Evolutionary conservation across 805 yeast genomes (phyloP).

Genomic region (Candida michaelii): DNA sequence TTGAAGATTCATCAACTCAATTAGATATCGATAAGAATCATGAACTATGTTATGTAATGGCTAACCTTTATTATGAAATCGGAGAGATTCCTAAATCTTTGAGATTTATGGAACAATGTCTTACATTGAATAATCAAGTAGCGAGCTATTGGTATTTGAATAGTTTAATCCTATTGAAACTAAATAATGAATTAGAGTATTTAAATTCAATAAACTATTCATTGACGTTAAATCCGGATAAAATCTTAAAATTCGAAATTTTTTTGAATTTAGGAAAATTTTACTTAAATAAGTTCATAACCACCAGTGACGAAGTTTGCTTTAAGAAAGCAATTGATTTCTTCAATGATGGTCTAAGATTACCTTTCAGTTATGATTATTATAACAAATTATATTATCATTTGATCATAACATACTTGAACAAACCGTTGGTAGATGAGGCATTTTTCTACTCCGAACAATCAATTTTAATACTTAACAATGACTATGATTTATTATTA

Average conservation of each 20-base stretch:
- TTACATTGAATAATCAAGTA: not conserved
- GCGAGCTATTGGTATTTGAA: constrained; percentile 7
- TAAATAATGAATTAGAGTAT: constrained; percentile 8
- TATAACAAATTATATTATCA: constrained; percentile 8
- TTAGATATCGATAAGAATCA: not conserved
- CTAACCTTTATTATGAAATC: not conserved
- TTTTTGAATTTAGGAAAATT: constrained; percentile 4
- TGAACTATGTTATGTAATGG: not conserved
- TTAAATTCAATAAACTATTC: constrained; percentile 2
- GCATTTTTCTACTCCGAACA: constrained; percentile 9
- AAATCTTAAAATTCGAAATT: constrained; percentile 3
- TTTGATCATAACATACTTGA: constrained; percentile 7
- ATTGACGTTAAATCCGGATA: not conserved
- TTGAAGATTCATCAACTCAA: constrained; percentile 2
- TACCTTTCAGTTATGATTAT: constrained; percentile 1
- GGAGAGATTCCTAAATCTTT: not conserved
- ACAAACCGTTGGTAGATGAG: constrained; percentile 2
- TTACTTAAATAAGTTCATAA: not conserved
- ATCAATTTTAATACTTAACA: constrained; percentile 8
- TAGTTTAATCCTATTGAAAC: not conserved
- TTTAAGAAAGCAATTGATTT: not conserved
- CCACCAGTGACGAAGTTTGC: not conserved
- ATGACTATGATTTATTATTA: constrained; percentile 10
- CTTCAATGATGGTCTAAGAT: not conserved
- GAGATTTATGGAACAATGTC: not conserved